Percentiles rank a stretch among this genome's conserved stretches.
phyloP scores from a whole-genome alignment of 1,284 basidiomycete genomes.

The Neolentinus lepideus region DNA sequence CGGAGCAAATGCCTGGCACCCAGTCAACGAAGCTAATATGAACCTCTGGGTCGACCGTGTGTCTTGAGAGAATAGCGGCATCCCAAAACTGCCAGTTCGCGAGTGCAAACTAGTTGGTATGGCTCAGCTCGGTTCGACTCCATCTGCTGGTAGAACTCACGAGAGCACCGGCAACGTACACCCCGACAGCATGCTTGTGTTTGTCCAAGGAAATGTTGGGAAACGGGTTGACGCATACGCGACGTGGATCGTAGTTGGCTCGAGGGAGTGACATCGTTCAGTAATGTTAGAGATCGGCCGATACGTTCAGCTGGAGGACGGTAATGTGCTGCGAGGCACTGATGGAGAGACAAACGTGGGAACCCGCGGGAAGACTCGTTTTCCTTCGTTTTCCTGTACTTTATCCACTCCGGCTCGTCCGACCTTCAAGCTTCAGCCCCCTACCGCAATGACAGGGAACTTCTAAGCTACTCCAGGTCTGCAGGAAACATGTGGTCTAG shows the following conservation, averaged over 20 bases:
- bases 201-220: conserved; percentile 56
- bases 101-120: conserved; percentile 67
- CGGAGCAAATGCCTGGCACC: conserved; percentile 92
- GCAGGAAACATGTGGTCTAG: too few species aligned
- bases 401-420: too few species aligned
- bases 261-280: conserved; percentile 57
- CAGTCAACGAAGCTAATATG: conserved; percentile 92
- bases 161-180: conserved; percentile 87
- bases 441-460: too few species aligned
- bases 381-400: too few species aligned
- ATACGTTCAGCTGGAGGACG: too few species aligned
- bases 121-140: conserved; percentile 6
- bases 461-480: too few species aligned
- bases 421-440: too few species aligned
- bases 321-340: too few species aligned
- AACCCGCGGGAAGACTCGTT: too few species aligned
- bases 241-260: conserved; percentile 81
- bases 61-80: conserved; percentile 83
- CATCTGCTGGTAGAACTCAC: conserved; percentile 40
- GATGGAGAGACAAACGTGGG: too few species aligned
- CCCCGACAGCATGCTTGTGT: conserved; percentile 76
- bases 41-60: conserved; percentile 64
- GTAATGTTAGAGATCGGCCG: too few species aligned
- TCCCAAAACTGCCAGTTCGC: conserved; percentile 97
- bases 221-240: conserved; percentile 77